A percentile compares a stretch with the other conserved stretches of the same genome.
These are phyloP conservation scores for Diophrys sp. DNA, from an alignment of 73 alveolate genomes.

Conservation along the genomic window DNA sequence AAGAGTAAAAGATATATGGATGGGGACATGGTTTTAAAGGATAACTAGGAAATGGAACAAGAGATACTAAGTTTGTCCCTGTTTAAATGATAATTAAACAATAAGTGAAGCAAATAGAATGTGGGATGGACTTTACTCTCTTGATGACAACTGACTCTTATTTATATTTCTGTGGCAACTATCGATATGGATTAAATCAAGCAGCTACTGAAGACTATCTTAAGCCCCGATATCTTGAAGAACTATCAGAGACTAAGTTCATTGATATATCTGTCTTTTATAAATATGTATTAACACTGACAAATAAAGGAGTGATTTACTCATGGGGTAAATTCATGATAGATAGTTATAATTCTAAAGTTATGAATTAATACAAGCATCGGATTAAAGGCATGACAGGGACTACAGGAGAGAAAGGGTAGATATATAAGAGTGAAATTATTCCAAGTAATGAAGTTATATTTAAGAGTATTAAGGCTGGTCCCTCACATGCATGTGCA, in stretches of 20 bases:
- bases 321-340: conserved; percentile 34
- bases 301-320: conserved; percentile 42
- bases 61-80: conserved; percentile 32
- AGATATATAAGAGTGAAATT: background rate
- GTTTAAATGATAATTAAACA: background rate
- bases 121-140: conserved; percentile 24
- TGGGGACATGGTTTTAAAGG: conserved; percentile 45
- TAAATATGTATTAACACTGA: conserved; percentile 20
- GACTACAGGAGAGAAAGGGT: conserved; percentile 9
- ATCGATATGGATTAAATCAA: conserved; percentile 13
- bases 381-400: background rate
- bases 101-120: conserved; percentile 10
- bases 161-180: conserved; percentile 41
- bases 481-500: conserved; percentile 82
- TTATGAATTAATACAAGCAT: conserved; percentile 2
- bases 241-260: conserved; percentile 2
- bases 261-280: conserved; percentile 26
- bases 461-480: conserved; percentile 68
- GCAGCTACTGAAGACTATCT: conserved; percentile 9
- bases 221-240: conserved; percentile 12
- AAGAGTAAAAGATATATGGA: conserved; percentile 28
- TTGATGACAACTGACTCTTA: background rate
- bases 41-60: conserved; percentile 38
- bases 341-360: conserved; percentile 14
- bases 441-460: conserved; percentile 23